These are phyloP conservation scores for Tulasnella sp. DNA, from an alignment of 768 basidiomycete genomes.

Conservation along the genomic window DNA sequence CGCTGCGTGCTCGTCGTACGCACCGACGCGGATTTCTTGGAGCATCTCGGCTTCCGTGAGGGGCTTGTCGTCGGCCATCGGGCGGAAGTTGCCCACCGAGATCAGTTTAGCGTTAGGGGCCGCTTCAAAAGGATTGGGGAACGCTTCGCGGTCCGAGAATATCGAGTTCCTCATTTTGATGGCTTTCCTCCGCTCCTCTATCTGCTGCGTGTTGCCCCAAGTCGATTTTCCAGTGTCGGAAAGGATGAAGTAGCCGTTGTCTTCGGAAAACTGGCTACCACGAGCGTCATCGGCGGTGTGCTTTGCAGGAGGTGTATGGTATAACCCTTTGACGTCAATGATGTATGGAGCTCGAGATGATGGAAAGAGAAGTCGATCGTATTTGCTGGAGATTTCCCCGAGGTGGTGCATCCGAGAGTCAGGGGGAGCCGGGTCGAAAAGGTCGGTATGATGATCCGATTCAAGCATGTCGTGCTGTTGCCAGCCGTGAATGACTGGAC, in stretches of 20 bases:
- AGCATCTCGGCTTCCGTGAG: too few relatives aligned
- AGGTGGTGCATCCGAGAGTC: not conserved
- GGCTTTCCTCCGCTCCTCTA: conserved; percentile 10
- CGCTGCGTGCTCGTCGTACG: too few relatives aligned
- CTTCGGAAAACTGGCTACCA: not conserved
- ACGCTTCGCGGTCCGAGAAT: not conserved
- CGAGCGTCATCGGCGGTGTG: not conserved
- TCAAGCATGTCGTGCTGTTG: not conserved
- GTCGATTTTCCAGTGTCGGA: not conserved
- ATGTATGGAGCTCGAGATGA: conserved; percentile 11
- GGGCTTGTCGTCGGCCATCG: too few relatives aligned
- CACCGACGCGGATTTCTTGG: too few relatives aligned
- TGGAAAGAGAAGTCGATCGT: not conserved
- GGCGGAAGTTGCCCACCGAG: not conserved
- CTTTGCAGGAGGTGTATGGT: conserved; percentile 16
- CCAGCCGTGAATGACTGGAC: conserved; percentile 17
- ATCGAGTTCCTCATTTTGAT: not conserved
- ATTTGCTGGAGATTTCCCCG: not conserved
- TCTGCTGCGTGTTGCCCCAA: not conserved
- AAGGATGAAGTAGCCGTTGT: conserved; percentile 11
- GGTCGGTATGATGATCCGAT: conserved; percentile 3
- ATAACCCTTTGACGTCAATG: not conserved
- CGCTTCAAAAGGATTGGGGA: not conserved
- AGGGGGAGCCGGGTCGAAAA: conserved; percentile 23
- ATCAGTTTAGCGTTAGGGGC: too few relatives aligned